Conservation (phyloP, 2,329 filamentous ascomycete species). For the Waltergamsia citrina region DNA sequence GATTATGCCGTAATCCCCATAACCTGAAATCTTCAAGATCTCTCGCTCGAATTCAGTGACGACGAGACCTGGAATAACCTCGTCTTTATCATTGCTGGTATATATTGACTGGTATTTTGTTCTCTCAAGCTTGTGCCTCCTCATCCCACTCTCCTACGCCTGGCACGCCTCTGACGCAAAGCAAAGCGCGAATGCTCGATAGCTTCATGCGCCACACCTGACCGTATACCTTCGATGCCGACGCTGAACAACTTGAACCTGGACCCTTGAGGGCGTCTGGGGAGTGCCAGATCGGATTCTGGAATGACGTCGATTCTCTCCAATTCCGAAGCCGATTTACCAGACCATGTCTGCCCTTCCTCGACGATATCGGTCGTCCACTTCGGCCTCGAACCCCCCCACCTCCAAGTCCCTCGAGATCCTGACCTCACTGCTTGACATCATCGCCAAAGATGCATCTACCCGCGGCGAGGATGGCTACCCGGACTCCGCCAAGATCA, state of each 20-base stretch:
- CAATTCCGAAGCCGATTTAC: slow-evolving; percentile 6
- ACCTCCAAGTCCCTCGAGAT: slow-evolving; percentile 53
- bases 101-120: too few species aligned
- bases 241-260: slow-evolving; percentile 18
- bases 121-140: too few species aligned
- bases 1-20: too few species aligned
- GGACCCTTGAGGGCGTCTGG: slow-evolving; percentile 27
- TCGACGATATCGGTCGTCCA: slow-evolving; percentile 55
- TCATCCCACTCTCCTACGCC: too few species aligned
- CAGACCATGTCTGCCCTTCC: slow-evolving; percentile 39
- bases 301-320: slow-evolving; percentile 3
- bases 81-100: too few species aligned
- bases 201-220: too few species aligned
- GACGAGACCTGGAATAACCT: too few species aligned
- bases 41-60: too few species aligned
- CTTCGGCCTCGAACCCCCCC: slow-evolving; percentile 46
- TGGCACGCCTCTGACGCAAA: too few species aligned
- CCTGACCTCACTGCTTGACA: slow-evolving; percentile 43
- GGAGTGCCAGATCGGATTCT: slow-evolving; percentile 6
- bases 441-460: slow-evolving; percentile 24
- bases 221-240: slow-evolving; percentile 22
- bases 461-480: slow-evolving; percentile 28
- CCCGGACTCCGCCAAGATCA: slow-evolving; percentile 36
- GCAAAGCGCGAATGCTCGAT: not conserved
- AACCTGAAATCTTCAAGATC: too few species aligned